A percentile compares a stretch with the other conserved stretches of the same genome.
Conservation (phyloP, 73 alveolate species). For the Urostyla sp. region DNA sequence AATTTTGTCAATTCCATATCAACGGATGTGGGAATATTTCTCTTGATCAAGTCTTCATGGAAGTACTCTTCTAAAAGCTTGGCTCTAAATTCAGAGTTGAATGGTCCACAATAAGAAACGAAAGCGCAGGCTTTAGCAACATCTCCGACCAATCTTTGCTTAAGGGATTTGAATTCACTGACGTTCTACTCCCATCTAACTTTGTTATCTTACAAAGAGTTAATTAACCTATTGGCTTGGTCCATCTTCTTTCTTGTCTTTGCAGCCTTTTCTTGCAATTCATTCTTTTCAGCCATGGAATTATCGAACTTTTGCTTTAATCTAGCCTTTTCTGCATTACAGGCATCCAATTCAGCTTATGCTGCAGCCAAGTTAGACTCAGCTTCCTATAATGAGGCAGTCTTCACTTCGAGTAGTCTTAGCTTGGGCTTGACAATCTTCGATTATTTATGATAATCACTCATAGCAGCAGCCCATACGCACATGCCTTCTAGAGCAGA, state of each 20-base stretch:
- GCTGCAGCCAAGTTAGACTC: slow-evolving; percentile 95
- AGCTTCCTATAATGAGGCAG: slow-evolving; percentile 88
- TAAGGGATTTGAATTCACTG: slow-evolving; percentile 96
- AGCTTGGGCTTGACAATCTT: slow-evolving; percentile 98
- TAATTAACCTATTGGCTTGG: slow-evolving; percentile 96
- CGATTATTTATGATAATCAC: slow-evolving; percentile 95
- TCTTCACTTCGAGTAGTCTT: slow-evolving; percentile 82
- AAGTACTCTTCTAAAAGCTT: slow-evolving; percentile 92
- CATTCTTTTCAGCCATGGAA: slow-evolving; percentile 94
- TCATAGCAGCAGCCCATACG: slow-evolving; percentile 95
- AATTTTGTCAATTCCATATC: slow-evolving; percentile 88
- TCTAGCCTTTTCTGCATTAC: slow-evolving; percentile 90
- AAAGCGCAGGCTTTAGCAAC: slow-evolving; percentile 99
- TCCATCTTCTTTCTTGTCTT: slow-evolving; percentile 96
- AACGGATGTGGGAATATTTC: slow-evolving; percentile 92
- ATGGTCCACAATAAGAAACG: slow-evolving; percentile 99
- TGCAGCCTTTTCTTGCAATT: slow-evolving; percentile 91
- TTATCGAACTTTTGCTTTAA: slow-evolving; percentile 95
- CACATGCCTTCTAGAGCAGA: slow-evolving; percentile 97
- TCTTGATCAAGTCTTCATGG: slow-evolving; percentile 90
- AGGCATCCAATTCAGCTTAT: slow-evolving; percentile 91
- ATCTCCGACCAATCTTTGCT: slow-evolving; percentile 98
- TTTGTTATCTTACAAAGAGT: slow-evolving; percentile 93
- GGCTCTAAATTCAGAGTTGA: slow-evolving; percentile 98
- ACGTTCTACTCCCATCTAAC: slow-evolving; percentile 98